phyloP scores from a whole-genome alignment of 306 rosid genomes.

The Canavalia gladiata region DNA sequence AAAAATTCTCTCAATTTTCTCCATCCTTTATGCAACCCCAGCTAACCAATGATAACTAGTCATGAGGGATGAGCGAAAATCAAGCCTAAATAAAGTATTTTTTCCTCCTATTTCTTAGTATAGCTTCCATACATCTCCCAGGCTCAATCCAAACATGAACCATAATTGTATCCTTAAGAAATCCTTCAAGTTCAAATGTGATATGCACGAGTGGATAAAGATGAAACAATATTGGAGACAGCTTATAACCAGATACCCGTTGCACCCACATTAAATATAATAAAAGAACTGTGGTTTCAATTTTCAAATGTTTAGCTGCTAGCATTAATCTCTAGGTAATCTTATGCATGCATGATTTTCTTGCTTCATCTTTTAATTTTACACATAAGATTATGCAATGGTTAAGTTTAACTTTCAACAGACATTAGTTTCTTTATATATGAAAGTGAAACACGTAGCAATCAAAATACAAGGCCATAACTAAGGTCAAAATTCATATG shows the following conservation, averaged over 20 bases:
- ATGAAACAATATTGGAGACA: background rate
- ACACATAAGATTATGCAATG: background rate
- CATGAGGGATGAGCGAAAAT: conserved; percentile 15
- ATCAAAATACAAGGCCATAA: conserved; percentile 14
- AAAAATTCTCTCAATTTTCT: background rate
- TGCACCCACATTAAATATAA: background rate
- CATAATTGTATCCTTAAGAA: background rate
- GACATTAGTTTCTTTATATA: background rate
- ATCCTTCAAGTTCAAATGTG: background rate
- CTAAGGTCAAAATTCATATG: background rate
- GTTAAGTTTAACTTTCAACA: conserved; percentile 1
- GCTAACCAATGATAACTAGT: conserved; percentile 31
- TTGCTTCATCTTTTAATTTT: background rate
- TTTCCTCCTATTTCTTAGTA: conserved; percentile 2
- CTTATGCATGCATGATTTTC: background rate
- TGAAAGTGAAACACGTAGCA: background rate
- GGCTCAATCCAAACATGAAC: conserved; percentile 19
- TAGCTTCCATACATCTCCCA: conserved; percentile 10
- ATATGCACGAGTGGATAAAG: background rate
- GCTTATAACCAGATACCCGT: background rate
- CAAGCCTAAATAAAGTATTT: conserved; percentile 15
- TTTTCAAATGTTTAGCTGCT: conserved; percentile 1
- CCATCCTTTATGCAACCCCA: conserved; percentile 2
- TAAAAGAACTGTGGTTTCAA: conserved; percentile 11
- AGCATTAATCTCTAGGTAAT: background rate